Conservation (phyloP, 768 basidiomycete species). For the Mycena crocata region DNA sequence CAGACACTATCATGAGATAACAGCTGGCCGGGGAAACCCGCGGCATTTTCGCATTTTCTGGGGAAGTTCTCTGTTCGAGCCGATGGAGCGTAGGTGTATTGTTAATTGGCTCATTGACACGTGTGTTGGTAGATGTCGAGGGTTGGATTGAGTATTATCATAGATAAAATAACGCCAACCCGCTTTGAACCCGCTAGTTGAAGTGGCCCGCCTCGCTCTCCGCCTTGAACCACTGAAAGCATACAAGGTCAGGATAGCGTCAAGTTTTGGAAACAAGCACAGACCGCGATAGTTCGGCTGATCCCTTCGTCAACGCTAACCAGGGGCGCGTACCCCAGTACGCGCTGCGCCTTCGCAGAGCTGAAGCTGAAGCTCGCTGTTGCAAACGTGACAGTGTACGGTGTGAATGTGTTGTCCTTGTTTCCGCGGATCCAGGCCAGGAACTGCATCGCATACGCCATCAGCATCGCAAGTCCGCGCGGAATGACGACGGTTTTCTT, state of each 20-base stretch:
- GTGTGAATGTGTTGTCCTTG: constrained; percentile 1
- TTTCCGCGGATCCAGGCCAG: constrained; percentile 14
- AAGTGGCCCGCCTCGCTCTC: constrained; percentile 6
- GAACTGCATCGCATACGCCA: constrained; percentile 37
- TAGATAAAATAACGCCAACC: no score
- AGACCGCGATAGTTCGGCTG: constrained; percentile 62
- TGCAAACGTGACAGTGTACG: constrained; percentile 23
- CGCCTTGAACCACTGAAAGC: constrained; percentile 18
- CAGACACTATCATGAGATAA: no score
- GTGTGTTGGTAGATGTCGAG: no score
- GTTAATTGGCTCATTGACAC: no score
- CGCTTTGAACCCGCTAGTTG: neutral
- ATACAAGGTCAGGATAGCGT: neutral
- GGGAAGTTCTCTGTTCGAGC: no score
- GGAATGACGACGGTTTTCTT: constrained; percentile 28
- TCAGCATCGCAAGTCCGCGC: constrained; percentile 33
- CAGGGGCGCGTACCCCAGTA: constrained; percentile 77
- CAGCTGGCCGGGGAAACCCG: no score
- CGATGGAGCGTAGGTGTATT: no score
- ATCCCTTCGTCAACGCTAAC: constrained; percentile 78
- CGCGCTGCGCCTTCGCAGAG: constrained; percentile 14
- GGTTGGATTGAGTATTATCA: no score
- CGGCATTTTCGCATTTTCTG: no score
- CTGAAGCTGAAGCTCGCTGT: constrained; percentile 17
- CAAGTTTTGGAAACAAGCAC: constrained; percentile 31